A percentile compares a stretch with the other conserved stretches of the same genome.
These are phyloP conservation scores for Oidiodendron maius DNA, from an alignment of 495 filamentous ascomycete genomes.

Conservation along the genomic window DNA sequence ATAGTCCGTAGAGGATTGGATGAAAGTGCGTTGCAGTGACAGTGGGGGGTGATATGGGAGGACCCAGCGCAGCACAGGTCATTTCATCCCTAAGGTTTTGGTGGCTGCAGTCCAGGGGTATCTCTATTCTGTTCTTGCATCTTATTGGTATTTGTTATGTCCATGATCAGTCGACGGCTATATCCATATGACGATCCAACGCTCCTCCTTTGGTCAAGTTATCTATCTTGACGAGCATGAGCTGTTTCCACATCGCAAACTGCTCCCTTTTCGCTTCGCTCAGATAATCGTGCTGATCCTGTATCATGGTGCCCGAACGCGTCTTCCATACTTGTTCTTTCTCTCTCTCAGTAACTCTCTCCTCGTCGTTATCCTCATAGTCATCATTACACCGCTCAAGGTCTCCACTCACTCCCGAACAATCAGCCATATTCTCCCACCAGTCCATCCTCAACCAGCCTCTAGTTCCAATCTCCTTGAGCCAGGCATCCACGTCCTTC, in stretches of 20 bases:
- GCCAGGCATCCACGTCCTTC: constrained; percentile 52
- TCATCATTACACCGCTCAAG: constrained; percentile 12
- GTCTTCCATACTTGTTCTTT: constrained; percentile 26
- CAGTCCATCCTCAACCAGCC: constrained; percentile 65
- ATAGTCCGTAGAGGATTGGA: too few species aligned
- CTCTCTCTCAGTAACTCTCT: constrained; percentile 21
- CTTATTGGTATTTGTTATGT: too few species aligned
- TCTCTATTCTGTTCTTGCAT: too few species aligned
- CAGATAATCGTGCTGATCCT: constrained; percentile 75
- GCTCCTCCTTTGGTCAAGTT: constrained; percentile 25
- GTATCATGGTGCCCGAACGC: constrained; percentile 75
- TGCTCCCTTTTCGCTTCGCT: constrained; percentile 61
- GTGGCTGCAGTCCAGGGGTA: too few species aligned
- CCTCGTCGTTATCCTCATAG: constrained; percentile 21
- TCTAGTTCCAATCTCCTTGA: constrained; percentile 47
- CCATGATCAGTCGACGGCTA: background rate
- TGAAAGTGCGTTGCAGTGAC: too few species aligned
- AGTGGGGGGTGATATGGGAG: too few species aligned
- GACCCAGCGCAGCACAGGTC: too few species aligned
- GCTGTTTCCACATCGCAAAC: constrained; percentile 68
- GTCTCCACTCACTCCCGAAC: constrained; percentile 27
- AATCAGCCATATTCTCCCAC: constrained; percentile 49
- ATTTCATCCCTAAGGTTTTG: too few species aligned
- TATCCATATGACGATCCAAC: constrained; percentile 9
- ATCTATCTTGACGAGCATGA: constrained; percentile 52